A percentile compares a stretch with the other conserved stretches of the same genome.
phyloP scores from a whole-genome alignment of 2,329 filamentous ascomycete genomes.

The Epichloe sylvatica region DNA sequence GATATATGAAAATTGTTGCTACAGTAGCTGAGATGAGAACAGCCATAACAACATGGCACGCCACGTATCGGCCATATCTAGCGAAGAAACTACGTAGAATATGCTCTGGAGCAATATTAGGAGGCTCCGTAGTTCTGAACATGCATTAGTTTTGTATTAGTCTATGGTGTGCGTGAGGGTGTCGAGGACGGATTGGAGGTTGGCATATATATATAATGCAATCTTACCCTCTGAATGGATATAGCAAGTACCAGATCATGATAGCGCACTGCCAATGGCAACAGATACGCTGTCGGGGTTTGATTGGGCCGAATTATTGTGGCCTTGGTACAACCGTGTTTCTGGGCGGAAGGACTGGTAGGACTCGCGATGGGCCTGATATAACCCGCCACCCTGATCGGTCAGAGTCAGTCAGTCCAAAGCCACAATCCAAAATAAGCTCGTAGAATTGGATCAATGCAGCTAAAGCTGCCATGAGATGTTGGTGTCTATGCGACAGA shows the following conservation, averaged over 20 bases:
- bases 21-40: constrained; percentile 60
- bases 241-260: constrained; percentile 7
- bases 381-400: too few relatives aligned
- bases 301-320: not conserved
- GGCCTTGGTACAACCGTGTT: not conserved
- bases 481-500: too few relatives aligned
- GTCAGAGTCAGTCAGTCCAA: too few relatives aligned
- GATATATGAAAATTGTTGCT: constrained; percentile 57
- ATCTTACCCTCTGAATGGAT: constrained; percentile 7
- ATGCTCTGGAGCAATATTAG: constrained; percentile 48
- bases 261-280: not conserved
- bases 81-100: constrained; percentile 51
- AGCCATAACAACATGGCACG: constrained; percentile 60
- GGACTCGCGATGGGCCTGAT: too few relatives aligned
- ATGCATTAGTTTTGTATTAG: not conserved
- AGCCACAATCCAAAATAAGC: too few relatives aligned
- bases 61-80: constrained; percentile 55
- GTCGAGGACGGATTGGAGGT: not conserved
- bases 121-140: constrained; percentile 58
- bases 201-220: not conserved
- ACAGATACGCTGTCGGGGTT: not conserved
- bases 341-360: too few relatives aligned
- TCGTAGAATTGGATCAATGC: not conserved
- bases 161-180: not conserved
- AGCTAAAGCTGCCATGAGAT: not conserved